Evolutionary conservation across 2,329 filamentous ascomycete genomes (phyloP).

Genomic region (Oidium heveae): DNA sequence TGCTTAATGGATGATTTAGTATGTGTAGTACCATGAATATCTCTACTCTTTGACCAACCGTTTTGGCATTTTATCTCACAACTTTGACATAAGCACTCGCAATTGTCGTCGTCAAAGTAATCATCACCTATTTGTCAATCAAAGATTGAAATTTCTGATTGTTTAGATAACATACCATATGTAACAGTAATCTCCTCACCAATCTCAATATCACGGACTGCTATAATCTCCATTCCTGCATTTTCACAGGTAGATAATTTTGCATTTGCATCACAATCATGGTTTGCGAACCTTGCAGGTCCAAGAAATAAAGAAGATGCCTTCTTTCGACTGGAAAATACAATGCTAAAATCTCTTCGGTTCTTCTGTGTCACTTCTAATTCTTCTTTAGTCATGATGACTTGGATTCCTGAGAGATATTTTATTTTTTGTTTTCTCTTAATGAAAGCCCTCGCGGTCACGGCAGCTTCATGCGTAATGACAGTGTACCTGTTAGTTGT

Average conservation of each 20-base stretch:
- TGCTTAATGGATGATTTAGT: not conserved
- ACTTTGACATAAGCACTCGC: conserved; percentile 75
- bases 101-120: conserved; percentile 88
- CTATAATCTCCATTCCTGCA: conserved; percentile 76
- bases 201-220: conserved; percentile 52
- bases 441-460: conserved; percentile 59
- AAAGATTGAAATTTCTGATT: not conserved
- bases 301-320: conserved; percentile 80
- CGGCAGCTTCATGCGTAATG: conserved; percentile 62
- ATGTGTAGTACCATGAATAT: conserved; percentile 13
- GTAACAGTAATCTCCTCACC: conserved; percentile 94
- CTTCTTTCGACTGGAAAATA: conserved; percentile 80
- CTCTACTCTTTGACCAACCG: conserved; percentile 44
- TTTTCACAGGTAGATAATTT: conserved; percentile 60
- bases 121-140: conserved; percentile 30
- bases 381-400: conserved; percentile 77
- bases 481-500: conserved; percentile 77
- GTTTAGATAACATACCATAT: conserved; percentile 27
- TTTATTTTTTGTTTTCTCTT: conserved; percentile 67
- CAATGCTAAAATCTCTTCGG: conserved; percentile 89
- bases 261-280: conserved; percentile 87
- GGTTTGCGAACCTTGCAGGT: conserved; percentile 86
- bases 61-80: conserved; percentile 57
- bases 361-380: conserved; percentile 56
- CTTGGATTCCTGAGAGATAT: conserved; percentile 75